Conservation (phyloP, 805 yeast genomes). For the Blastobotrys americana region DNA sequence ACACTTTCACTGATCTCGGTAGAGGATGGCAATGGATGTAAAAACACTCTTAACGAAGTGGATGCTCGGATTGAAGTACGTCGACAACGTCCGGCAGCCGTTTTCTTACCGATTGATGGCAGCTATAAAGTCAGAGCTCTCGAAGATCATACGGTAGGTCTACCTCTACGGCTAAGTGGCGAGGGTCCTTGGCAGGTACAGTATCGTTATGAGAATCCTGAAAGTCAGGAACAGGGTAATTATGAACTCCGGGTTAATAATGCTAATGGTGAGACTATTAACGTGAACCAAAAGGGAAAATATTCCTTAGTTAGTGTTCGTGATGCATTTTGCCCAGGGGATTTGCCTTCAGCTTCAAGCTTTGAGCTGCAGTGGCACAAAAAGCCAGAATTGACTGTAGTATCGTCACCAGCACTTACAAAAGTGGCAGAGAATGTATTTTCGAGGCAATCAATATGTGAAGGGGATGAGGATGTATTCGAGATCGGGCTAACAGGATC, state of each 20-base stretch:
- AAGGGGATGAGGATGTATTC: slow-evolving; percentile 40
- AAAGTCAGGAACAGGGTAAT: slow-evolving; percentile 7
- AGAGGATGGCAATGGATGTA: slow-evolving; percentile 71
- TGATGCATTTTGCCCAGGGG: slow-evolving; percentile 49
- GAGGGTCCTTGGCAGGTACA: slow-evolving; percentile 43
- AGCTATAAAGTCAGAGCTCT: slow-evolving; percentile 22
- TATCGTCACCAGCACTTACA: slow-evolving; percentile 23
- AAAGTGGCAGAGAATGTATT: slow-evolving; percentile 25
- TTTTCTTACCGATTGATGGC: slow-evolving; percentile 38
- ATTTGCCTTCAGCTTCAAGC: slow-evolving; percentile 27
- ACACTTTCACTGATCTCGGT: slow-evolving; percentile 55
- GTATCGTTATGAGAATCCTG: slow-evolving; percentile 20
- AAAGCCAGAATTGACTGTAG: slow-evolving; percentile 40
- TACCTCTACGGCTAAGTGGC: slow-evolving; percentile 59
- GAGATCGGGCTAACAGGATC: slow-evolving; percentile 42
- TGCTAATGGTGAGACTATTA: slow-evolving; percentile 28
- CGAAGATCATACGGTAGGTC: slow-evolving; percentile 50
- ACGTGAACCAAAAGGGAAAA: slow-evolving; percentile 39
- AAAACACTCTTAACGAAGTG: slow-evolving; percentile 56
- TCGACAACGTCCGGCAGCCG: slow-evolving; percentile 56
- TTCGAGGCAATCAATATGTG: slow-evolving; percentile 39
- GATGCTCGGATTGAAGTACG: slow-evolving; percentile 65
- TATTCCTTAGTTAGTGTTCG: slow-evolving; percentile 40
- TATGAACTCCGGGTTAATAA: slow-evolving; percentile 6
- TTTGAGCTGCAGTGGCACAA: slow-evolving; percentile 40